Conservation (phyloP, 139 green algal genomes). For the Coelastrella sp. region DNA sequence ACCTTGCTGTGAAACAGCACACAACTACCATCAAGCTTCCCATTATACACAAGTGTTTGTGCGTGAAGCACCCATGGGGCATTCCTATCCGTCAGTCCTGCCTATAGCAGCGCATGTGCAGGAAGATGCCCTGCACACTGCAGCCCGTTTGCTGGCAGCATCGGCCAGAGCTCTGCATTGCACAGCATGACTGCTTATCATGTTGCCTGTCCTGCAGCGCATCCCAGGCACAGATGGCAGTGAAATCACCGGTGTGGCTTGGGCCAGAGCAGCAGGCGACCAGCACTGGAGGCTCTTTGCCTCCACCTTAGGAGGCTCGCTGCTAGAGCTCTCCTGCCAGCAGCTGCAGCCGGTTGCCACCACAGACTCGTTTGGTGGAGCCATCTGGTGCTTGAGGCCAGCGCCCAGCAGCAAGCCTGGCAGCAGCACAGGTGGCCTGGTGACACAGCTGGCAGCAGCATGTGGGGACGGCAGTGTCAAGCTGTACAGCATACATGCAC, state of each 20-base stretch:
- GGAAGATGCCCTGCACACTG: too few relatives aligned
- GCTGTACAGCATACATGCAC: conserved; percentile 77
- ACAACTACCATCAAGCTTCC: too few relatives aligned
- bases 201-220: conserved; percentile 57
- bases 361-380: conserved; percentile 84
- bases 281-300: conserved; percentile 77
- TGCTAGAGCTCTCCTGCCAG: conserved; percentile 77
- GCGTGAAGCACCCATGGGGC: too few relatives aligned
- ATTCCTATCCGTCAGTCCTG: too few relatives aligned
- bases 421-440: background rate
- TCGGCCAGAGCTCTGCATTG: too few relatives aligned
- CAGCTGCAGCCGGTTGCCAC: conserved; percentile 21
- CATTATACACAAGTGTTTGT: too few relatives aligned
- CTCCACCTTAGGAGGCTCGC: conserved; percentile 78
- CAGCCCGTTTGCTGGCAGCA: background rate
- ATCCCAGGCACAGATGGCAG: conserved; percentile 72
- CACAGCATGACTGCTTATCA: background rate
- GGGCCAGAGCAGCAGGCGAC: conserved; percentile 66
- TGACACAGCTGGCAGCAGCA: conserved; percentile 78
- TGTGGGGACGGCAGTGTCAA: conserved; percentile 93
- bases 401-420: conserved; percentile 56
- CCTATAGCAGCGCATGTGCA: too few relatives aligned
- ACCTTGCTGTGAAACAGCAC: too few relatives aligned
- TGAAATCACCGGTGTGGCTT: conserved; percentile 78
- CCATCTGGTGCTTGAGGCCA: conserved; percentile 85